Base-by-base conservation (phyloP, 2,329 filamentous ascomycete species). In the Fusarium sublunatum region DNA sequence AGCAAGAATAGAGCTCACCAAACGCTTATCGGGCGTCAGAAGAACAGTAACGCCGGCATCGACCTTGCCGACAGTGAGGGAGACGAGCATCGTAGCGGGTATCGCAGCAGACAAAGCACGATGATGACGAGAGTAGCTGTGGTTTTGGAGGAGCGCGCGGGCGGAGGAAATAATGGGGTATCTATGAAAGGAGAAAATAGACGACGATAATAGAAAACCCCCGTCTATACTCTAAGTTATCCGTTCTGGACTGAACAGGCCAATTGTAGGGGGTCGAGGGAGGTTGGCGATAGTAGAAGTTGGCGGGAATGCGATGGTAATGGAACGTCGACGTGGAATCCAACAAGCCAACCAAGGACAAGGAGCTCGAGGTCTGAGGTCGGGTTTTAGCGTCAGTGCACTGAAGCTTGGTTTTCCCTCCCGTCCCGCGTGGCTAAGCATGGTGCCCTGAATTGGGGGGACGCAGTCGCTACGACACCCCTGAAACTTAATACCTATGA, bases 1-100 rank as follows among this genome's bases (percentile, higher is more conserved):
- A 10, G n/a, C 4, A 34, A 15, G 13, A 7, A 25, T 9, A 2
- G 12, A 60, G 78, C 89, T 73, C 87, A 97, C 94, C 72, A 99
- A 85, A 75, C 95, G 90, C 80, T 98, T 98, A 79, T 99, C 95
- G 75, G 96, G 91, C 43, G 95, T 99, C 74, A 99, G 82, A 52
- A 99, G 89, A 62, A 99, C 95, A 45, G 95, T 96, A 75, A 99
- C 94, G 79, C 95, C 95, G 73, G 95, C 95, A 79, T 99, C 95
- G 79, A 99, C 95, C 83, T 99, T 99, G 83, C 95, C 95, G 79
- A 99, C 95, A 46, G 94, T 98, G 75, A 99, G 86, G 68, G 95
- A 98, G 79, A 99, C 92, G 74, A 98, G 86, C 95, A 99, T 98
- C 46, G 76, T 84, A 70, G 51, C 53, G 46, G 25, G 25, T 46